Conservation (phyloP, 1,139 yeast species). For the Scheffersomyces insectosa region DNA sequence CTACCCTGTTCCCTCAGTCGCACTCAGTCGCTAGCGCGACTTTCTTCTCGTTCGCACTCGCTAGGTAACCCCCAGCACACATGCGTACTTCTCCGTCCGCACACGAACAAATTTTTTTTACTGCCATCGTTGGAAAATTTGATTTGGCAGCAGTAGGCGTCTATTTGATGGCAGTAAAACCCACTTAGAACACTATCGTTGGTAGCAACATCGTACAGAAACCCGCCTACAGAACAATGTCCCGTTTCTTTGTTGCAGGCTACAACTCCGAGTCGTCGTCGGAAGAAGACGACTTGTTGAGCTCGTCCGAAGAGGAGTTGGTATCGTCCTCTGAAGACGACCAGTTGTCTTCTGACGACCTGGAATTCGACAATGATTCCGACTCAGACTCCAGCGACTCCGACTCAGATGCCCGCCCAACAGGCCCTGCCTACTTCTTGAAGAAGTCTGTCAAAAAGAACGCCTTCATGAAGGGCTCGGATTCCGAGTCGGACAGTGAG, state of each 20-base stretch:
- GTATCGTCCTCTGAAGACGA: slow-evolving; percentile 47
- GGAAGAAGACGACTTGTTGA: slow-evolving; percentile 72
- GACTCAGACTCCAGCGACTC: slow-evolving; percentile 44
- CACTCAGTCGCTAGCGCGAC: too few relatives aligned
- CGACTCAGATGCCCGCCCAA: slow-evolving; percentile 43
- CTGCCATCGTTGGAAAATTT: slow-evolving; percentile 1
- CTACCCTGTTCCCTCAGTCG: too few relatives aligned
- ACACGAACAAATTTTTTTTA: too few relatives aligned
- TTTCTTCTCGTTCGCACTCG: too few relatives aligned
- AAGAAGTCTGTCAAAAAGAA: slow-evolving; percentile 37
- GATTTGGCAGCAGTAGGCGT: neutral
- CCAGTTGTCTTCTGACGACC: slow-evolving; percentile 34
- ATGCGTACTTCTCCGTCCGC: too few relatives aligned
- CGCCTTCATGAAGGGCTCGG: slow-evolving; percentile 47
- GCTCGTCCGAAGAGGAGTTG: slow-evolving; percentile 66
- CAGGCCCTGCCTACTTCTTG: slow-evolving; percentile 60
- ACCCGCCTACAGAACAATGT: slow-evolving; percentile 40
- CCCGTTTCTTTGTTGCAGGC: slow-evolving; percentile 74
- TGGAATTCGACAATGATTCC: slow-evolving; percentile 37
- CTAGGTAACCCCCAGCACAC: too few relatives aligned
- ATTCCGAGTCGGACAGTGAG: slow-evolving; percentile 56
- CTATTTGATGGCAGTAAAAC: too few relatives aligned
- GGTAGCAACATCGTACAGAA: too few relatives aligned
- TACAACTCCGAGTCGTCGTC: slow-evolving; percentile 67
- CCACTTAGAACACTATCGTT: too few relatives aligned